phyloP scores from a whole-genome alignment of 2,329 filamentous ascomycete genomes.

The Stagonosporopsis vannaccii region DNA sequence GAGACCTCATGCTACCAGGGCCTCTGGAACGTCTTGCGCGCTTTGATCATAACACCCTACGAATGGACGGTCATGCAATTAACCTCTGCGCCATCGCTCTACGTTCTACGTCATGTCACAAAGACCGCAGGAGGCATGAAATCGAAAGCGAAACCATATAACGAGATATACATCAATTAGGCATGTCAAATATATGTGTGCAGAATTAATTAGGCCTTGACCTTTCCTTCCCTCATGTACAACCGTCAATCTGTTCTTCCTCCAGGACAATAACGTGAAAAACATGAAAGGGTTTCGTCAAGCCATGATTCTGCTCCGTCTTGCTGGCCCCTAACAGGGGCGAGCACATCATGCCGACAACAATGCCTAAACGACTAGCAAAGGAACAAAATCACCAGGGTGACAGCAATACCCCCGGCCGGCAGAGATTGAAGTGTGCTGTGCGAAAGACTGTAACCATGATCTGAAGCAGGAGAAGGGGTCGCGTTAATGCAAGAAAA shows the following conservation, averaged over 20 bases:
- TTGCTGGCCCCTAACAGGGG: not conserved
- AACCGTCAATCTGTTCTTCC: slow-evolving; percentile 5
- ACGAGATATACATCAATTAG: not conserved
- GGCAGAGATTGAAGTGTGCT: slow-evolving; percentile 5
- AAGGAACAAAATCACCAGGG: not conserved
- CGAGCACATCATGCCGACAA: slow-evolving; percentile 5
- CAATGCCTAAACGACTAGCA: not conserved
- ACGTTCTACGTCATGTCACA: not conserved
- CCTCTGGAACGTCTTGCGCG: not conserved
- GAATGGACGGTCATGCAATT: not conserved
- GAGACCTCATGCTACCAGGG: slow-evolving; percentile 6
- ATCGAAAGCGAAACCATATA: too few relatives aligned
- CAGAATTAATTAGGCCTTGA: slow-evolving; percentile 4
- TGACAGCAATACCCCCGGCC: slow-evolving; percentile 5
- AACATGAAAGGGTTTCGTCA: slow-evolving; percentile 11
- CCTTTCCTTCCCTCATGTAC: slow-evolving; percentile 7
- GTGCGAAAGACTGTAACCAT: not conserved
- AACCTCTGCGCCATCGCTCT: too few relatives aligned
- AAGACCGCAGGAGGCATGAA: not conserved
- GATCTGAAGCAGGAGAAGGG: not conserved
- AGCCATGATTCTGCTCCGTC: slow-evolving; percentile 14
- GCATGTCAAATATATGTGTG: slow-evolving; percentile 12
- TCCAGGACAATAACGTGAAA: slow-evolving; percentile 1
- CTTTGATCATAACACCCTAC: not conserved
- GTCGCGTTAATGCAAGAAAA: not conserved